Evolutionary conservation across 2,329 filamentous ascomycete species (phyloP).

Genomic region (Chaetomiaceae sp.): DNA sequence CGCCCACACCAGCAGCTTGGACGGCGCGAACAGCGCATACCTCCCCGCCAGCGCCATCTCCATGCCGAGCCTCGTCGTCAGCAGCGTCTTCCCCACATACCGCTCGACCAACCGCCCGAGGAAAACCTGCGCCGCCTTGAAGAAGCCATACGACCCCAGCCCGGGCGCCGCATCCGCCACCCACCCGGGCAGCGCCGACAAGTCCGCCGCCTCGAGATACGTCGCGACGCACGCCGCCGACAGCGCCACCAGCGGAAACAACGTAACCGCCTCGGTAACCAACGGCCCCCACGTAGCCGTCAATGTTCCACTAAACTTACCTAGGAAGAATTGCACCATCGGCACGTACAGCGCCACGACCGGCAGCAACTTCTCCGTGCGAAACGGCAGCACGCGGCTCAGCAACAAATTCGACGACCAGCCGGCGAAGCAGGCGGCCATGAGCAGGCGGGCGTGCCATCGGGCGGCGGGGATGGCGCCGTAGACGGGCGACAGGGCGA

Average conservation of each 20-base stretch:
- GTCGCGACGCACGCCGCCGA: slow-evolving; percentile 58
- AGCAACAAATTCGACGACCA: slow-evolving; percentile 62
- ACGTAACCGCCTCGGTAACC: slow-evolving; percentile 65
- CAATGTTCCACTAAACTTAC: slow-evolving; percentile 57
- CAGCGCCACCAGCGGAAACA: slow-evolving; percentile 62
- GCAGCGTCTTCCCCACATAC: slow-evolving; percentile 54
- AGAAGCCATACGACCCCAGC: slow-evolving; percentile 59
- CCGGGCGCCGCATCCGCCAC: slow-evolving; percentile 59
- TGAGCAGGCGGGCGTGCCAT: slow-evolving; percentile 63
- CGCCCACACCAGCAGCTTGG: slow-evolving; percentile 58
- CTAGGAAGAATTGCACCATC: slow-evolving; percentile 64
- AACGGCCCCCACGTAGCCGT: slow-evolving; percentile 68
- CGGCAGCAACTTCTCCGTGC: slow-evolving; percentile 57
- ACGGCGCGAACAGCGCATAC: slow-evolving; percentile 63
- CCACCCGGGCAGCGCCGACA: slow-evolving; percentile 49
- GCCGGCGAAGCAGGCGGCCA: slow-evolving; percentile 61
- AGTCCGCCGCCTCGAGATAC: slow-evolving; percentile 54
- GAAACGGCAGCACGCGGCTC: slow-evolving; percentile 41
- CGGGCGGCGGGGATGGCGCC: slow-evolving; percentile 71
- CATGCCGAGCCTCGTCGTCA: slow-evolving; percentile 65
- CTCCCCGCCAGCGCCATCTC: slow-evolving; percentile 60
- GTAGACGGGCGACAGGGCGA: slow-evolving; percentile 79
- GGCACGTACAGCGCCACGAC: slow-evolving; percentile 72
- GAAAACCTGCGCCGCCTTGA: slow-evolving; percentile 44
- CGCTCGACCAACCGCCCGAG: slow-evolving; percentile 37